A percentile compares a stretch with the other conserved stretches of the same genome.
Evolutionary conservation across 2,329 filamentous ascomycete genomes (phyloP).

Genomic region (Fusarium sp.): DNA sequence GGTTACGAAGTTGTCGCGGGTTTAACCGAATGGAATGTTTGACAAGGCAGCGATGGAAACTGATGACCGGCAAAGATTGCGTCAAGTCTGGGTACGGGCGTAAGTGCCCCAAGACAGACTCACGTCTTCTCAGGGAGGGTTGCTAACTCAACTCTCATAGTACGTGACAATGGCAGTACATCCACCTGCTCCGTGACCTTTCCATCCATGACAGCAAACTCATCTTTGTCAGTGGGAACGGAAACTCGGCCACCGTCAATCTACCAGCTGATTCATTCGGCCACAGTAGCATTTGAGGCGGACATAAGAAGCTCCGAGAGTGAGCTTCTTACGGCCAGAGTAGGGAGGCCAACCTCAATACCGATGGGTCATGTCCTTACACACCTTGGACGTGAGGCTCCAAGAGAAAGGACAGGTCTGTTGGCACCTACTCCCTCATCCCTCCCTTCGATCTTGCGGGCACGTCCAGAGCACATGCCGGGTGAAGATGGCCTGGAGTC

Average conservation of each 20-base stretch:
- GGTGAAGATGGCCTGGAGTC: background rate
- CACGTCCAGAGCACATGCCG: background rate
- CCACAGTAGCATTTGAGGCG: background rate
- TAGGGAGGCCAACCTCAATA: background rate
- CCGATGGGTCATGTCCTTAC: no score
- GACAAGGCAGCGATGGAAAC: no score
- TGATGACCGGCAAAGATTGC: background rate
- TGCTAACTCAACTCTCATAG: no score
- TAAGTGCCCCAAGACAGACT: no score
- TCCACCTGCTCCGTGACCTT: background rate
- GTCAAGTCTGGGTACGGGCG: background rate
- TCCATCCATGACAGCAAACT: background rate
- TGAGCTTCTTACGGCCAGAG: background rate
- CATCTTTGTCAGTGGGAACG: background rate
- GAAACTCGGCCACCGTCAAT: background rate
- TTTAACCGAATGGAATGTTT: no score
- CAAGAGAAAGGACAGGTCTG: no score
- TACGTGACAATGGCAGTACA: background rate
- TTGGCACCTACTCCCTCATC: background rate
- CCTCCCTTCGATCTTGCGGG: background rate
- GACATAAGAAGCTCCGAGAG: background rate
- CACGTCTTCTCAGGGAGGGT: no score
- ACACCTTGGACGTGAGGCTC: background rate
- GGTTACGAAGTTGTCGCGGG: background rate
- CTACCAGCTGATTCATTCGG: background rate